A percentile compares a stretch with the other conserved stretches of the same genome.
phyloP scores from a whole-genome alignment of 352 stramenopile species.

The Phytophthora hybrid region DNA sequence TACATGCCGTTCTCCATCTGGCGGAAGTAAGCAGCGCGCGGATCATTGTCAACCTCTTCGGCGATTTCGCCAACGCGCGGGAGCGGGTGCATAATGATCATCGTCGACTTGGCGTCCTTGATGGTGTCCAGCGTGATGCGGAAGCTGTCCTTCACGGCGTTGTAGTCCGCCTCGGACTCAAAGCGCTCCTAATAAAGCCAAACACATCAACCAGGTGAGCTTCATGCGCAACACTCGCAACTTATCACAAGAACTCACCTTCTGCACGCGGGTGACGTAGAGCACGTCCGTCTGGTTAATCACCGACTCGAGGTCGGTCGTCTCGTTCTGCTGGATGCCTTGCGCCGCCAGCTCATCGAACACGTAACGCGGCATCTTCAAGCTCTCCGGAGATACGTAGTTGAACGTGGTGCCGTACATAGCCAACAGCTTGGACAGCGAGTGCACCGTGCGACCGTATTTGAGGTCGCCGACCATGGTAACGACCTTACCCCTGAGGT shows the following conservation, averaged over 20 bases:
- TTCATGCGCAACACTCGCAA: conserved; percentile 2
- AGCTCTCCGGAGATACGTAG: conserved; percentile 92
- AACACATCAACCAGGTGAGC: conserved; percentile 4
- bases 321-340: conserved; percentile 90
- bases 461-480: conserved; percentile 99
- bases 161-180: conserved; percentile 94
- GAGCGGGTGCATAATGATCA: conserved; percentile 99
- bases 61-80: conserved; percentile 98
- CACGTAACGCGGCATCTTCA: conserved; percentile 89
- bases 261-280: conserved; percentile 99
- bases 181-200: conserved; percentile 92
- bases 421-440: conserved; percentile 95
- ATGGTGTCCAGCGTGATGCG: conserved; percentile 77
- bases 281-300: conserved; percentile 95
- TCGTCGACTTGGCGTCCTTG: conserved; percentile 86
- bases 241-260: conserved; percentile 33
- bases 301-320: conserved; percentile 84
- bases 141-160: conserved; percentile 94
- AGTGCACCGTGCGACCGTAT: conserved; percentile 99
- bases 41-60: conserved; percentile 96
- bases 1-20: conserved; percentile 99
- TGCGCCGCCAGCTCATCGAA: conserved; percentile 71
- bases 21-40: conserved; percentile 97
- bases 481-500: conserved; percentile 89
- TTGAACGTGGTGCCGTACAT: conserved; percentile 92